Base-by-base conservation (phyloP, 495 filamentous ascomycete species). In the Daldinia caldariorum region DNA sequence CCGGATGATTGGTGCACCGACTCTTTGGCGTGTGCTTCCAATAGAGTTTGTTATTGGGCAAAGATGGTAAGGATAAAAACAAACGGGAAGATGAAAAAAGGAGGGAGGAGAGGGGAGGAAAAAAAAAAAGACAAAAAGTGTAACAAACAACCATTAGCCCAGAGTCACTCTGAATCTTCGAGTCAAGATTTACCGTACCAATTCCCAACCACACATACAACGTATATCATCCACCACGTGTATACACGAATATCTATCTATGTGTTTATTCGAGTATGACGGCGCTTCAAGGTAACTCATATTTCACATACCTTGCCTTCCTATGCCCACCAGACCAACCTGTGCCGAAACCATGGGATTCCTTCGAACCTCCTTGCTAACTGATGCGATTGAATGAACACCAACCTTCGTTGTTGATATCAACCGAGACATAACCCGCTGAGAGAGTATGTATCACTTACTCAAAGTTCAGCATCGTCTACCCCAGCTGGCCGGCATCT, bases 11-110 rank as follows among this genome's bases (percentile, higher is more conserved):
- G 70, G 70, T 61, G 60, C 60, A 12, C 37, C 43, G 65, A 18
- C 34, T 18, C 9, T 9, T 66, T 62, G 14, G 70, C 65, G 70
- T 72, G 70, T 72, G 70, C 61, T 66, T 12, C 56, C 22, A 26
- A 45, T 29, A 39, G 70, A 72, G 65, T 56, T 54, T 72, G 9
- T 68, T 43, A 72, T 72, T 72, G 70, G 70, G 29, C 38, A 10
- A 65, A 16, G 3, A 12, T 6, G 14, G 10, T 2, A 39, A 56
- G 54, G 29, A 34, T 38, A 47, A 39, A 64, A 20, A 34, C 49
- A 53, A 39, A 64, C 60, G 56, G 45, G 34, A 63, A 38, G 55
- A 47, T 29, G 32, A 59, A 60, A 61, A 49, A 35, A 26, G 3
- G 3, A 26, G 26, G 26, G 26, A 3, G 26, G 26, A 3, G 26